Evolutionary conservation across 371 early-diverging fungal species (phyloP).

Genomic region (Entomophthora muscae): DNA sequence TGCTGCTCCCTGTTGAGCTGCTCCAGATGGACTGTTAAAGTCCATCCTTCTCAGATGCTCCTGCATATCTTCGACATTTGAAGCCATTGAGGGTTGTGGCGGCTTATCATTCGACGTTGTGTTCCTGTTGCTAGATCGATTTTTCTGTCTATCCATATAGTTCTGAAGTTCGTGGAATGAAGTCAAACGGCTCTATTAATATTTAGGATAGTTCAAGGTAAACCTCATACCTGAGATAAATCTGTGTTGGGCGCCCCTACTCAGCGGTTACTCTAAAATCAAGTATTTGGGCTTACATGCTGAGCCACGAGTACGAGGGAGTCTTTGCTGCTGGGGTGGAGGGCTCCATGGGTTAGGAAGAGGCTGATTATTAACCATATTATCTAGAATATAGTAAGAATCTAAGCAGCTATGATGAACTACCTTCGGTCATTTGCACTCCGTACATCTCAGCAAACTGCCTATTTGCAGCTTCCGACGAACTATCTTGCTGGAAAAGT

Average conservation of each 20-base stretch:
- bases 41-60: not conserved
- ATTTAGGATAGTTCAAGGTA: not conserved
- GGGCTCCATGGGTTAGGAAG: constrained; percentile 75
- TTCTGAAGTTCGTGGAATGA: not conserved
- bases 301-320: not conserved
- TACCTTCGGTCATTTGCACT: constrained; percentile 32
- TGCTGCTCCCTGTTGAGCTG: not conserved
- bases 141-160: not conserved
- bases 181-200: not conserved
- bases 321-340: constrained; percentile 11
- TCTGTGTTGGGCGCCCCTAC: not conserved
- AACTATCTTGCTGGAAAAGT: constrained; percentile 14
- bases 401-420: not conserved
- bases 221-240: not conserved
- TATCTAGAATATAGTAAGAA: constrained; percentile 15
- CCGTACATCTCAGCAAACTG: constrained; percentile 45
- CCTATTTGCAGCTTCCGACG: constrained; percentile 42
- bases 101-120: not conserved
- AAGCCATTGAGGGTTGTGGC: not conserved
- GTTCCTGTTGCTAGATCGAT: not conserved
- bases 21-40: not conserved
- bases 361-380: constrained; percentile 50
- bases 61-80: not conserved
- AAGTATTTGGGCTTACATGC: not conserved
- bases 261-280: not conserved